A percentile compares a stretch with the other conserved stretches of the same genome.
These are phyloP conservation scores for Chloranthus sessilifolius DNA, from an alignment of 164 flowering plant genomes.

Conservation along the genomic window DNA sequence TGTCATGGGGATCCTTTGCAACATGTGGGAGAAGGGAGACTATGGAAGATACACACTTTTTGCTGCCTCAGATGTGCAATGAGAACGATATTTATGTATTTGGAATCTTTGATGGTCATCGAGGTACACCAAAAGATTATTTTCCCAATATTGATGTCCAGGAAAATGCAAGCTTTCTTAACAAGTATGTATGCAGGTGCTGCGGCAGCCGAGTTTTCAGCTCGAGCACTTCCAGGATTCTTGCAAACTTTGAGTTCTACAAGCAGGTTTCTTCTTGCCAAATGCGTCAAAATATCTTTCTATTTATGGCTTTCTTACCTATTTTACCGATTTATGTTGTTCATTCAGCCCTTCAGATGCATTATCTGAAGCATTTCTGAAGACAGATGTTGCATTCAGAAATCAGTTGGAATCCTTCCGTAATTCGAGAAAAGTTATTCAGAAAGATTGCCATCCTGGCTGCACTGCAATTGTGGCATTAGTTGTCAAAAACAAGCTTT, in stretches of 20 bases:
- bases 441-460: constrained; percentile 91
- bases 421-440: constrained; percentile 35
- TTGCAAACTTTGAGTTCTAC: constrained; percentile 43
- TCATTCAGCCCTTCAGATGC: constrained; percentile 67
- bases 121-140: constrained; percentile 44
- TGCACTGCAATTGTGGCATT: constrained; percentile 78
- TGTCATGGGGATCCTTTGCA: constrained; percentile 88
- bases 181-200: constrained; percentile 56
- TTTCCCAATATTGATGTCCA: not conserved
- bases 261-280: constrained; percentile 37
- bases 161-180: constrained; percentile 6
- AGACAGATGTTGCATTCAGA: constrained; percentile 78
- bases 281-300: not conserved
- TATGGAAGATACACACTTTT: constrained; percentile 94
- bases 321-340: constrained; percentile 5
- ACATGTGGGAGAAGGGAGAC: constrained; percentile 90
- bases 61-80: constrained; percentile 58
- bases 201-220: constrained; percentile 95
- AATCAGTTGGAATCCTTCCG: constrained; percentile 43
- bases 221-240: constrained; percentile 67
- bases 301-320: not conserved
- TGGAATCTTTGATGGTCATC: constrained; percentile 97
- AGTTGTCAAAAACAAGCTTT: constrained; percentile 62
- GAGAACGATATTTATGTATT: constrained; percentile 56
- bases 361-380: constrained; percentile 58